These are phyloP conservation scores for Emmonsiellopsis sp. DNA, from an alignment of 2,329 filamentous ascomycete genomes.

Conservation along the genomic window DNA sequence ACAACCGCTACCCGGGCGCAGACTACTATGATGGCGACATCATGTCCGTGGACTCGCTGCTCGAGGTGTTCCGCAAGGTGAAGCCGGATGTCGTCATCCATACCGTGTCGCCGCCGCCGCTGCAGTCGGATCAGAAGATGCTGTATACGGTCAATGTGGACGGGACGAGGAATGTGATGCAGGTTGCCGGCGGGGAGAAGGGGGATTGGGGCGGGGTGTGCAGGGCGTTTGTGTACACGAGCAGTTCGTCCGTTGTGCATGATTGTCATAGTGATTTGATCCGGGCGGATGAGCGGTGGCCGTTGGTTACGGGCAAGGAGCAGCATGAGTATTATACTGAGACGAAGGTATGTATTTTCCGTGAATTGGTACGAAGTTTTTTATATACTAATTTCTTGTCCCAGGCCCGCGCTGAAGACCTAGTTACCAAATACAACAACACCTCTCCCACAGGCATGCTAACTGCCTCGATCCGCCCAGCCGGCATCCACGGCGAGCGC, in stretches of 20 bases:
- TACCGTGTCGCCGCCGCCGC: conserved; percentile 64
- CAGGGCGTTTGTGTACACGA: conserved; percentile 82
- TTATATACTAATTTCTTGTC: background rate
- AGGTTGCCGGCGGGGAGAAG: conserved; percentile 60
- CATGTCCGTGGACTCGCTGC: conserved; percentile 54
- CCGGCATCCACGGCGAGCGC: conserved; percentile 84
- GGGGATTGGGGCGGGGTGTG: conserved; percentile 51
- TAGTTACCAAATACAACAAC: conserved; percentile 70
- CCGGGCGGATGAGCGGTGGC: conserved; percentile 79
- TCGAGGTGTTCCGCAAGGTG: conserved; percentile 54
- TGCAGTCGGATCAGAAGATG: conserved; percentile 45
- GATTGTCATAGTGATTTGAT: conserved; percentile 71
- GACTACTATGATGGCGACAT: conserved; percentile 71
- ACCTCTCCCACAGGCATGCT: conserved; percentile 50
- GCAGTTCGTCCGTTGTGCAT: conserved; percentile 75
- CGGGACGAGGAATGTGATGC: conserved; percentile 63
- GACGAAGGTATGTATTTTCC: conserved; percentile 58
- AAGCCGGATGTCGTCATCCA: conserved; percentile 82
- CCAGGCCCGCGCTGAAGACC: conserved; percentile 67
- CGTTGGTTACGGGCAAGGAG: conserved; percentile 60
- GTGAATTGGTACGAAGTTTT: background rate
- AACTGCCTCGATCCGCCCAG: conserved; percentile 74
- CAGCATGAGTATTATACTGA: conserved; percentile 80
- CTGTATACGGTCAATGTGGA: conserved; percentile 81
- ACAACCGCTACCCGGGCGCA: conserved; percentile 56